These are phyloP conservation scores for Pyracantha coccinea DNA, from an alignment of 331 rosid species.

Conservation along the genomic window DNA sequence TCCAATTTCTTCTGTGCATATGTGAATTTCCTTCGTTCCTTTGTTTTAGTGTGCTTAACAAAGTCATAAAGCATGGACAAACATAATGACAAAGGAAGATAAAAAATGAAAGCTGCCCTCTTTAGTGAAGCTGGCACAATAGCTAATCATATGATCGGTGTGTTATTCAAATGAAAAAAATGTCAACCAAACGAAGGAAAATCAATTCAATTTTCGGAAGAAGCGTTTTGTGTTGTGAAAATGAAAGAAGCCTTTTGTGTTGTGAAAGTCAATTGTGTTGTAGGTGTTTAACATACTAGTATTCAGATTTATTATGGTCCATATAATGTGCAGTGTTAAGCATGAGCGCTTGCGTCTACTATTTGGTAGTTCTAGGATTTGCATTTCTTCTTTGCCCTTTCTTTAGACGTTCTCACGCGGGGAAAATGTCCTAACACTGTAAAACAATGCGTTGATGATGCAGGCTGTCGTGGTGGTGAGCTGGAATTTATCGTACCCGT, in stretches of 20 bases:
- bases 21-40: neutral
- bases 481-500: conserved; percentile 40
- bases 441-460: conserved; percentile 33
- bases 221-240: neutral
- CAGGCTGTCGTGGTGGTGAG: conserved; percentile 62
- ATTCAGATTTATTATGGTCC: neutral
- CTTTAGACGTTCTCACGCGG: neutral
- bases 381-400: neutral
- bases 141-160: neutral
- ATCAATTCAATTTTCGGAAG: neutral
- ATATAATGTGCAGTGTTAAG: too few relatives aligned
- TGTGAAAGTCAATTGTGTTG: neutral
- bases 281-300: neutral
- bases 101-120: neutral
- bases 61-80: neutral
- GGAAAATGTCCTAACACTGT: conserved; percentile 9
- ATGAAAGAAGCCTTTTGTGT: too few relatives aligned
- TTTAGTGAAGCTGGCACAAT: neutral
- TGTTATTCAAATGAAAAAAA: neutral
- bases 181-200: neutral
- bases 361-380: too few relatives aligned
- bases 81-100: neutral
- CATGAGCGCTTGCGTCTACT: too few relatives aligned
- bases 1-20: neutral
- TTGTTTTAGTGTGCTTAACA: neutral